Evolutionary conservation across 352 stramenopile genomes (phyloP).

Genomic region (Globisporangium nodosum): DNA sequence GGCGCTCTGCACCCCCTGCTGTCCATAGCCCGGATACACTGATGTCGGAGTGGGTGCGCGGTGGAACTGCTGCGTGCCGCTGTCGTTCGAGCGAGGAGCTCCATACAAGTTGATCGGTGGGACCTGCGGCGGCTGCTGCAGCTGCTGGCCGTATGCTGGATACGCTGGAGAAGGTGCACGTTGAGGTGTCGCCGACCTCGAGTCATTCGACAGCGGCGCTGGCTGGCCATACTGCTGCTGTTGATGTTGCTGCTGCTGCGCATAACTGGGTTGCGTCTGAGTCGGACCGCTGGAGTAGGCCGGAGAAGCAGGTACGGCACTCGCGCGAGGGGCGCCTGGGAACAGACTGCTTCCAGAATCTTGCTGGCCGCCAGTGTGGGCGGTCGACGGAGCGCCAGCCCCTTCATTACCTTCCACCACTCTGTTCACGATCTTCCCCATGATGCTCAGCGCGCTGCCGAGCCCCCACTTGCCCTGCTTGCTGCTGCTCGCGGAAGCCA

Average conservation of each 20-base stretch:
- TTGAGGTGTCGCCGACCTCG: conserved; percentile 1
- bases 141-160: conserved; percentile 7
- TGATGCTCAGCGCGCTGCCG: conserved; percentile 75
- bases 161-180: conserved; percentile 11
- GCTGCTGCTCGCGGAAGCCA: conserved; percentile 34
- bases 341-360: conserved; percentile 29
- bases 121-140: conserved; percentile 1
- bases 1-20: conserved; percentile 2
- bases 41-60: conserved; percentile 10
- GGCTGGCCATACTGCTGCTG: conserved; percentile 15
- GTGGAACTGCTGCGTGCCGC: conserved; percentile 14
- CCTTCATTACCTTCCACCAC: conserved; percentile 76
- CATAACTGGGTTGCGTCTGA: not conserved
- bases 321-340: conserved; percentile 23
- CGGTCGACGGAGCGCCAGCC: conserved; percentile 7
- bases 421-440: conserved; percentile 85
- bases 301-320: conserved; percentile 12
- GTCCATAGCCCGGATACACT: conserved; percentile 5
- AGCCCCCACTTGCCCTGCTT: conserved; percentile 78
- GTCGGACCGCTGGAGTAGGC: conserved; percentile 9
- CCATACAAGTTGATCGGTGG: conserved; percentile 12
- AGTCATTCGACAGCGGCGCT: conserved; percentile 8
- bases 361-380: not conserved
- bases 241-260: conserved; percentile 1
- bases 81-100: conserved; percentile 14